Percentiles rank a stretch among this genome's conserved stretches.
Conservation (phyloP, 2,329 filamentous ascomycete genomes). For the Colletotrichum simmondsii region DNA sequence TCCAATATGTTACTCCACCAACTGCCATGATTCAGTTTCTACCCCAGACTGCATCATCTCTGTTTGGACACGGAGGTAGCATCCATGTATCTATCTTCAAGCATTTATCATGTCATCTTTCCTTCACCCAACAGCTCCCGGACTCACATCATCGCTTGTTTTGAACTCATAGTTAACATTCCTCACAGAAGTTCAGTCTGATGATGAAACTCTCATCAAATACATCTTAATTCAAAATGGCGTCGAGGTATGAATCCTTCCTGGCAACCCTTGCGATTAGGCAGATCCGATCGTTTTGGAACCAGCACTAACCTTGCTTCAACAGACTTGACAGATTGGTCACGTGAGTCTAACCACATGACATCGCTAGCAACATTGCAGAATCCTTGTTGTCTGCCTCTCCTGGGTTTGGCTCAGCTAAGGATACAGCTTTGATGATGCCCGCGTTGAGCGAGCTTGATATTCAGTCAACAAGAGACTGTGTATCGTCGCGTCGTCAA, state of each 20-base stretch:
- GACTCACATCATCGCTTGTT: background rate
- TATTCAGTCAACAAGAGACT: background rate
- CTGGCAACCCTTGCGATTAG: conserved; percentile 1
- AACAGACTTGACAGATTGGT: conserved; percentile 83
- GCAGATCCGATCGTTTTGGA: conserved; percentile 36
- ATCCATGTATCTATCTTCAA: conserved; percentile 13
- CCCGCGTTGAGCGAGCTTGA: background rate
- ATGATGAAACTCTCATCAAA: conserved; percentile 37
- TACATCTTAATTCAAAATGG: conserved; percentile 58
- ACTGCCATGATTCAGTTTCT: conserved; percentile 27
- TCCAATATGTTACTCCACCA: background rate
- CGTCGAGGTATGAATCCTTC: conserved; percentile 59
- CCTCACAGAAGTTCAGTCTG: conserved; percentile 20
- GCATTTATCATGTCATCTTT: background rate
- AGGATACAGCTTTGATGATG: background rate
- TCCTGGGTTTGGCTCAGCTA: background rate
- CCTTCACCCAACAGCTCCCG: background rate
- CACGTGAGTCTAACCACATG: conserved; percentile 71
- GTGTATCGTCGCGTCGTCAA: background rate
- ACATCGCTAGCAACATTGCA: background rate
- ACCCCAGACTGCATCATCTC: conserved; percentile 27
- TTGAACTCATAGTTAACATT: conserved; percentile 3
- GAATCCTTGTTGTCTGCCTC: background rate
- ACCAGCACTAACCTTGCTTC: conserved; percentile 42
- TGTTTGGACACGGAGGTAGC: conserved; percentile 31